Conservation (phyloP, 495 filamentous ascomycete genomes). For the Neurospora sp. region DNA sequence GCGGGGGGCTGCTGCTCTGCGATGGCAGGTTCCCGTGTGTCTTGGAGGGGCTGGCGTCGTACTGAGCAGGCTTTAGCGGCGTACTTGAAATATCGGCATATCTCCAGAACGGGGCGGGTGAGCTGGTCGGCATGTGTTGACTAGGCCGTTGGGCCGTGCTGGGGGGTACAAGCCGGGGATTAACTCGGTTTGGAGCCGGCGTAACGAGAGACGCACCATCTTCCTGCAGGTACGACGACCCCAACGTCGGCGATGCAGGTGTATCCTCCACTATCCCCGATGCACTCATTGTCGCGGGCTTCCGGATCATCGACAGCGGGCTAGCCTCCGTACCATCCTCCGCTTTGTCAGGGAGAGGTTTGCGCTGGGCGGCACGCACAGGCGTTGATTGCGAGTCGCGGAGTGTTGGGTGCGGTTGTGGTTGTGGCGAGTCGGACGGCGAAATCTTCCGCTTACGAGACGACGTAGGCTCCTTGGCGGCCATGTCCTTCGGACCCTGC, state of each 20-base stretch:
- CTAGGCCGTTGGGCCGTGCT: conserved; percentile 84
- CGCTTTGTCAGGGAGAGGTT: conserved; percentile 29
- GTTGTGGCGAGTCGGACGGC: conserved; percentile 38
- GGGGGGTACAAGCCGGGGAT: conserved; percentile 76
- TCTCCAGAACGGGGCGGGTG: conserved; percentile 96
- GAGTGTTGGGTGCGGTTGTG: conserved; percentile 34
- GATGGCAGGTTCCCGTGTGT: conserved; percentile 35
- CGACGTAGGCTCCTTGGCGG: conserved; percentile 29
- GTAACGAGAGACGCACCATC: conserved; percentile 58
- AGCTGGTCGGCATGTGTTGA: conserved; percentile 89
- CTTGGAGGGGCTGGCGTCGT: conserved; percentile 42
- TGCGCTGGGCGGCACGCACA: conserved; percentile 44
- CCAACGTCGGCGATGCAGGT: conserved; percentile 58
- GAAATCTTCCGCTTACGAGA: conserved; percentile 43
- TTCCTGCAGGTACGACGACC: conserved; percentile 49
- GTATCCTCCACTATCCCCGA: conserved; percentile 51
- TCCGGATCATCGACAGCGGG: conserved; percentile 41
- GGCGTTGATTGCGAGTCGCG: conserved; percentile 43
- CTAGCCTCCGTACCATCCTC: conserved; percentile 30
- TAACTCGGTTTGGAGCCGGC: conserved; percentile 72
- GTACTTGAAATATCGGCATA: conserved; percentile 70
- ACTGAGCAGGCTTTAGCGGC: conserved; percentile 56
- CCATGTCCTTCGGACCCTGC: conserved; percentile 37
- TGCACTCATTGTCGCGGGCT: conserved; percentile 26
- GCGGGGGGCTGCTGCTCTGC: conserved; percentile 59